Percentiles rank a stretch among this genome's conserved stretches.
Evolutionary conservation across 2,329 filamentous ascomycete genomes (phyloP).

Genomic region (Fonsecaea pugnacius): DNA sequence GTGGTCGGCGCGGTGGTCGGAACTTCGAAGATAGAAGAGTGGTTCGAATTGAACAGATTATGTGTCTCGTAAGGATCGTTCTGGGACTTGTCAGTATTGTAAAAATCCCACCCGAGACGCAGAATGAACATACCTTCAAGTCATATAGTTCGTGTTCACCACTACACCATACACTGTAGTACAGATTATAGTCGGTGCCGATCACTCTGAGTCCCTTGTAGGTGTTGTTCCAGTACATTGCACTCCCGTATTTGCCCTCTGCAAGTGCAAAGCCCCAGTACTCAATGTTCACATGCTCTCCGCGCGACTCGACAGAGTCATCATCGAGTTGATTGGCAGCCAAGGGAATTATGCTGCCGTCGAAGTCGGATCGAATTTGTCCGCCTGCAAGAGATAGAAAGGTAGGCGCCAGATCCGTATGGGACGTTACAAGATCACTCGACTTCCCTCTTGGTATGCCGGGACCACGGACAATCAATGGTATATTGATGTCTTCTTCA

Average conservation of each 20-base stretch:
- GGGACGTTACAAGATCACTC: constrained; percentile 59
- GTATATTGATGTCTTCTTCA: constrained; percentile 65
- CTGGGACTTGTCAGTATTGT: constrained; percentile 29
- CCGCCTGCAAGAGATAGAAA: constrained; percentile 48
- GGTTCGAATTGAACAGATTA: constrained; percentile 38
- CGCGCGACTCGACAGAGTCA: constrained; percentile 37
- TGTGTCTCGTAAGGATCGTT: constrained; percentile 45
- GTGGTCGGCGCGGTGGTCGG: neutral
- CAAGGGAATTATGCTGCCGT: constrained; percentile 59
- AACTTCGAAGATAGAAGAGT: constrained; percentile 13
- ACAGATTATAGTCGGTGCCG: constrained; percentile 44
- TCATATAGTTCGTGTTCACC: constrained; percentile 50
- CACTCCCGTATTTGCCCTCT: constrained; percentile 41
- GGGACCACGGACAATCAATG: constrained; percentile 64
- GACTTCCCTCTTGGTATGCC: constrained; percentile 53
- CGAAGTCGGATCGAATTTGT: constrained; percentile 55
- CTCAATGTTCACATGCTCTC: constrained; percentile 64
- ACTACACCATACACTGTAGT: constrained; percentile 50
- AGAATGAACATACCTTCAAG: constrained; percentile 38
- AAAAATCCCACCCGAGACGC: neutral
- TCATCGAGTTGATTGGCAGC: constrained; percentile 33
- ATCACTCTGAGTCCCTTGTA: constrained; percentile 48
- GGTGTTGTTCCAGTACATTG: constrained; percentile 37
- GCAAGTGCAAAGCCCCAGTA: constrained; percentile 55
- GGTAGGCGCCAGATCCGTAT: constrained; percentile 68